Base-by-base conservation (phyloP, 73 alveolate genomes). In the Paramecium sonneborni region DNA sequence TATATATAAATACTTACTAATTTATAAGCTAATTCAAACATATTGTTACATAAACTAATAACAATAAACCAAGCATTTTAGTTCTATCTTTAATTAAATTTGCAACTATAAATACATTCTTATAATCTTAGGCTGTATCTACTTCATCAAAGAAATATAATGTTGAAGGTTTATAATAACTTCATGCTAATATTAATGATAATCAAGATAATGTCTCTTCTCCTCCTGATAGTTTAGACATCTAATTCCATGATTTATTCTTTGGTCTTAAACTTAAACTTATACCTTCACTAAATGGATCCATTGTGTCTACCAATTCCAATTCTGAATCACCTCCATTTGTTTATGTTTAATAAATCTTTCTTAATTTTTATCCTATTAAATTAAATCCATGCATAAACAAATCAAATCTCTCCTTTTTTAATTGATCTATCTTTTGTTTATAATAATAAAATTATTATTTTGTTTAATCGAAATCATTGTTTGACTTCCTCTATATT, bases 281-380 rank as follows among this genome's bases (percentile, higher is more conserved):
- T 12, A 96, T 92, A 58, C 99, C 99, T 43, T 93, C 98, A 58
- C 93, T 86, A 90, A 96, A 96, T 7, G 99, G 99, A 85, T 96
- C 98, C 23, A 92, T 70, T 23, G 97, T 57, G 82, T 96, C 98
- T 21, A 92, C 94, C 67, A 96, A 87, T 94, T 93, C 97, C 74
- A 96, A 85, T 82, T 96, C 99, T 1, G 99, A 98, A 85, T 96
- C 99, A n/a, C 98, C 99, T 15, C 97, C 98, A 67, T 92, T 85
- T 20, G 98, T 93, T 43, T 95, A 76, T 11, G 58, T 56, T 74
- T 94, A 85, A 88, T 97, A 97, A 93, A 94, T 97, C 57, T 96
- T 97, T 52, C 94, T 95, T 41, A 97, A 90, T 88, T 93, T 93
- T 14, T 92, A 44, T 30, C 96, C 91, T 35, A 97, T 96, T 24